These are phyloP conservation scores for Saccharomycopsis malanga DNA, from an alignment of 805 yeast species.

Conservation along the genomic window DNA sequence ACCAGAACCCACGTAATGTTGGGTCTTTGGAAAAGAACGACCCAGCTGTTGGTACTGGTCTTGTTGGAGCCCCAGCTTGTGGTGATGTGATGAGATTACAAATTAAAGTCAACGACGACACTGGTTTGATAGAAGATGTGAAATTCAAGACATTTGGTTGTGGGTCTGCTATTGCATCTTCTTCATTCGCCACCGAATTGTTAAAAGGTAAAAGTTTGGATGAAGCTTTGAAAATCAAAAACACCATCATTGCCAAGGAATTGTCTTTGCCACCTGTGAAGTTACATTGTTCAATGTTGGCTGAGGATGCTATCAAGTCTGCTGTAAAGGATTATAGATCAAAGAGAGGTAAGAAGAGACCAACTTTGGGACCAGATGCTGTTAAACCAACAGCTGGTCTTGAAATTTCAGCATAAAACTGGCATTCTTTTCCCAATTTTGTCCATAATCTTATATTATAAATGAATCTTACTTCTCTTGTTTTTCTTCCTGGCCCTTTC, in stretches of 20 bases:
- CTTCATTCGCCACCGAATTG: slow-evolving; percentile 89
- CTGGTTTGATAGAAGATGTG: slow-evolving; percentile 90
- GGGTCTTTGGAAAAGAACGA: slow-evolving; percentile 81
- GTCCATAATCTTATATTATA: too few species aligned
- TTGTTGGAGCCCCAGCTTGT: slow-evolving; percentile 99
- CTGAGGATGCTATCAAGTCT: slow-evolving; percentile 96
- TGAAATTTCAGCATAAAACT: neutral
- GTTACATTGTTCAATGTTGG: slow-evolving; percentile 96
- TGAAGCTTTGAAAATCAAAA: slow-evolving; percentile 88
- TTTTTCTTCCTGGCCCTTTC: too few species aligned
- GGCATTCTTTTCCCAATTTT: too few species aligned
- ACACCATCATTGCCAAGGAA: slow-evolving; percentile 92
- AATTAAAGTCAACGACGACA: slow-evolving; percentile 82
- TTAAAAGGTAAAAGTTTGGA: slow-evolving; percentile 92
- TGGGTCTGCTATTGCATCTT: slow-evolving; percentile 95
- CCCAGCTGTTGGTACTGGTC: slow-evolving; percentile 84
- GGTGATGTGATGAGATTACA: slow-evolving; percentile 99
- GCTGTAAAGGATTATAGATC: slow-evolving; percentile 92
- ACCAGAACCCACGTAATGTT: slow-evolving; percentile 93
- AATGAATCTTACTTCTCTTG: too few species aligned
- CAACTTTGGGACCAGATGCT: slow-evolving; percentile 22
- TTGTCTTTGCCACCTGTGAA: slow-evolving; percentile 94
- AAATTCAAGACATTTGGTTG: slow-evolving; percentile 99
- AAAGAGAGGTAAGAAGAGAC: slow-evolving; percentile 44
- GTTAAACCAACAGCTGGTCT: slow-evolving; percentile 4